Percentiles rank a stretch among this genome's conserved stretches.
phyloP scores from a whole-genome alignment of 139 green algal genomes.

The Limnomonas spitsbergensis region DNA sequence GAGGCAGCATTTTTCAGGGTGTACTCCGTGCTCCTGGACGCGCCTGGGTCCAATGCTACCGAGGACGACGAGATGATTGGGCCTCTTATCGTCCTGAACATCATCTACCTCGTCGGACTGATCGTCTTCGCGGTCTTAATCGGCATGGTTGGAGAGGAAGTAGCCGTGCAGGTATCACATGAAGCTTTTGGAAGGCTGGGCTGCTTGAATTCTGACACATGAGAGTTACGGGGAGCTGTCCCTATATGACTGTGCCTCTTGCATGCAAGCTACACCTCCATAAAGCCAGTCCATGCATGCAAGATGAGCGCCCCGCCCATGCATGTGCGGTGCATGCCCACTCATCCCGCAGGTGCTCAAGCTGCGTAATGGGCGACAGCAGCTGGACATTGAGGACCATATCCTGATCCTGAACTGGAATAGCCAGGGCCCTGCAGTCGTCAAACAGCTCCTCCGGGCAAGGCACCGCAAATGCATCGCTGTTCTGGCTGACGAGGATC shows the following conservation, averaged over 20 bases:
- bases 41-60: neutral
- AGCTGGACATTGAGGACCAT: neutral
- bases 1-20: neutral
- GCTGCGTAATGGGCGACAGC: neutral
- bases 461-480: neutral
- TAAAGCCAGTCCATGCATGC: no score
- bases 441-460: slow-evolving; percentile 1
- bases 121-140: slow-evolving; percentile 11
- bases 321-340: no score
- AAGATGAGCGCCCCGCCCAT: no score
- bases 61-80: neutral
- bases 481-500: neutral
- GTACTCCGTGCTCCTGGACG: slow-evolving; percentile 5
- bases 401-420: slow-evolving; percentile 19
- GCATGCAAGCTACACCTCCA: no score
- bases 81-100: neutral
- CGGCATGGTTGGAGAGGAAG: slow-evolving; percentile 17
- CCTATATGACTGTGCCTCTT: no score
- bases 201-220: no score
- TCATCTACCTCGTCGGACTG: slow-evolving; percentile 17
- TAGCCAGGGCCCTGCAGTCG: neutral
- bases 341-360: neutral
- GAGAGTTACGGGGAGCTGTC: no score
- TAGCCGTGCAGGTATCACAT: neutral
- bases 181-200: neutral